A percentile compares a stretch with the other conserved stretches of the same genome.
Evolutionary conservation across 257 asterid genomes (phyloP).

Genomic region (Jaltomata sinuosa): DNA sequence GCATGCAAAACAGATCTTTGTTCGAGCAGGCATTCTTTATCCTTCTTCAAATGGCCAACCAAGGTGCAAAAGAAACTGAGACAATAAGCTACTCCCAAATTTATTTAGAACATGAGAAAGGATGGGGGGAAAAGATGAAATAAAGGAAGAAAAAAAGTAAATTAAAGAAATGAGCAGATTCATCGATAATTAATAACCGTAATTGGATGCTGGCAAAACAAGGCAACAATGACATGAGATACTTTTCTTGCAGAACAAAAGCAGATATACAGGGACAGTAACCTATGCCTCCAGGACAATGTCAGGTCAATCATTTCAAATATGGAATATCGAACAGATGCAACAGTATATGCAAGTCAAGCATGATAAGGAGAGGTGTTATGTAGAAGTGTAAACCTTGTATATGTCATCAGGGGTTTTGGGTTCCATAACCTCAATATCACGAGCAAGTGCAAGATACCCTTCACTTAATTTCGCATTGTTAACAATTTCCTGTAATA

Average conservation of each 20-base stretch:
- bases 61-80: background rate
- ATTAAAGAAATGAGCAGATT: background rate
- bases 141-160: background rate
- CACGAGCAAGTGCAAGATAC: slow-evolving; percentile 94
- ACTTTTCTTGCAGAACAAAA: background rate
- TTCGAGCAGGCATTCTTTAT: background rate
- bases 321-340: background rate
- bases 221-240: background rate
- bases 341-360: background rate
- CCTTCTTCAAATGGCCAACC: background rate
- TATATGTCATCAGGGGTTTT: slow-evolving; percentile 95
- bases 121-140: background rate
- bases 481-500: slow-evolving; percentile 64
- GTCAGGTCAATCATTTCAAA: background rate
- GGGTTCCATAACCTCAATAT: slow-evolving; percentile 97
- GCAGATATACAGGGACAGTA: background rate
- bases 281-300: background rate
- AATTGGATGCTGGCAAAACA: background rate
- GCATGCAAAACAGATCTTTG: background rate
- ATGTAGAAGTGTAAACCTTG: slow-evolving; percentile 40
- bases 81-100: background rate
- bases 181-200: background rate
- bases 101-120: background rate
- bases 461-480: slow-evolving; percentile 82
- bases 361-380: background rate